Base-by-base conservation (phyloP, 257 asterid species). In the Salvia rosmarinus region DNA sequence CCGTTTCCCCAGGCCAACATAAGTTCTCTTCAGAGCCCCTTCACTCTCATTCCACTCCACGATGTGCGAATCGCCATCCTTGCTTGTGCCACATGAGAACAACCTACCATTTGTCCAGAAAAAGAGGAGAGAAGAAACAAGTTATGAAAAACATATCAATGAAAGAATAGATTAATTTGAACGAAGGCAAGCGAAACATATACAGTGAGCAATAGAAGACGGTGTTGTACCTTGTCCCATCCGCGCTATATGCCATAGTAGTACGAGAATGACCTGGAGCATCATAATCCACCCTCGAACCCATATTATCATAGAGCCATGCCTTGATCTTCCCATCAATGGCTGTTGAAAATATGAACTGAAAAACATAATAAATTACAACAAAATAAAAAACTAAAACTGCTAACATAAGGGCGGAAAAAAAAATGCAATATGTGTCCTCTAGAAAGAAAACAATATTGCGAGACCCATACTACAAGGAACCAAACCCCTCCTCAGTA, bases 1-100 rank as follows among this genome's bases (percentile, higher is more conserved):
- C 30, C 84, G 74, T 75, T 81, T 81, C 37, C 85, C 84, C 28
- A 84, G 81, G 76, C 96, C 96, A 63, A 14, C 44, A 75, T 87
- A 89, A 14, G 81, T 76, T 61, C 87, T 86, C 79, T 80, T 85
- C 44, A 84, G 66, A 50, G 85, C 72, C 43, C 96, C 94, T 77
- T 84, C 87, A 65, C 80, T 82, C 73, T 87, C 90, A 71, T 85
- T 89, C 94, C 90, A 89, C 80, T 89, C 94, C 59, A 84, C 86
- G 32, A 89, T 71, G 81, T 76, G 55, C 46, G 94, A 82, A 60
- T 82, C 85, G 28, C 93, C 91, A 4, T 85, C 86, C 84, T 78
- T 82, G 78, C 80, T 83, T 37, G 92, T 84, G 34, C 95, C 96
- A 76, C 89, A 87, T 35, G 91, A 87, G 77, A 89, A 89, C 55